phyloP scores from a whole-genome alignment of 2,329 filamentous ascomycete genomes.

The Lecanicillium sp. region DNA sequence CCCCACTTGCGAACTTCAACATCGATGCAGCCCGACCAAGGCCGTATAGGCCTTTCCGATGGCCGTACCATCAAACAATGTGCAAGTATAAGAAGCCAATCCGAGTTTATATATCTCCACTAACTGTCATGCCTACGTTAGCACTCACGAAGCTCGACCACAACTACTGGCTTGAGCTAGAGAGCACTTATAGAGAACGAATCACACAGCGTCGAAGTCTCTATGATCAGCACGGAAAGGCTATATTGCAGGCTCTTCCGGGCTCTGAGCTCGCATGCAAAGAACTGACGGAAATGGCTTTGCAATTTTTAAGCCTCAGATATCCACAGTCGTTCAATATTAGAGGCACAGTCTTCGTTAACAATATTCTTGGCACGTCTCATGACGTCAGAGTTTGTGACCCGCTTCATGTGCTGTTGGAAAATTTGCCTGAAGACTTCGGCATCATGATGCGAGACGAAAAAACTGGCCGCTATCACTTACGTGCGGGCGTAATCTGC shows the following conservation, averaged over 20 bases:
- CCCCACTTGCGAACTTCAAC: slow-evolving; percentile 56
- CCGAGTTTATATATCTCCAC: slow-evolving; percentile 23
- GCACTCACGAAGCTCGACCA: slow-evolving; percentile 70
- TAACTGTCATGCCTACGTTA: slow-evolving; percentile 31
- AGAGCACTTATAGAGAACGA: slow-evolving; percentile 60
- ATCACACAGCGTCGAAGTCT: slow-evolving; percentile 63
- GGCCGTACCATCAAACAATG: slow-evolving; percentile 88
- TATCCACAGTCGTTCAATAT: slow-evolving; percentile 71
- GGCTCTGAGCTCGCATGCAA: slow-evolving; percentile 74
- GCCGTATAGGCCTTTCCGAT: slow-evolving; percentile 75
- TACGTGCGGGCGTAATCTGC: slow-evolving; percentile 71
- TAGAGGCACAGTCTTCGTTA: slow-evolving; percentile 53
- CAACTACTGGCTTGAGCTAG: slow-evolving; percentile 86
- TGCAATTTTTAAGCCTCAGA: slow-evolving; percentile 71
- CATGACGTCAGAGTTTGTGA: slow-evolving; percentile 53
- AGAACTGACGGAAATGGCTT: slow-evolving; percentile 78
- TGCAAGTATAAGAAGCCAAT: slow-evolving; percentile 38
- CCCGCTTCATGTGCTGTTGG: slow-evolving; percentile 62
- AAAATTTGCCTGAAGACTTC: slow-evolving; percentile 81
- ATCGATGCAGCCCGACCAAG: slow-evolving; percentile 60
- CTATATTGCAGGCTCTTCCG: slow-evolving; percentile 60
- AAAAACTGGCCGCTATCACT: slow-evolving; percentile 61
- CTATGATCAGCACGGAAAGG: slow-evolving; percentile 52
- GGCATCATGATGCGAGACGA: slow-evolving; percentile 67
- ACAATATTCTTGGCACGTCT: slow-evolving; percentile 56